Percentiles rank a stretch among this genome's conserved stretches.
These are phyloP conservation scores for Aspergillus glaucus DNA, from an alignment of 2,329 filamentous ascomycete genomes.

Conservation along the genomic window DNA sequence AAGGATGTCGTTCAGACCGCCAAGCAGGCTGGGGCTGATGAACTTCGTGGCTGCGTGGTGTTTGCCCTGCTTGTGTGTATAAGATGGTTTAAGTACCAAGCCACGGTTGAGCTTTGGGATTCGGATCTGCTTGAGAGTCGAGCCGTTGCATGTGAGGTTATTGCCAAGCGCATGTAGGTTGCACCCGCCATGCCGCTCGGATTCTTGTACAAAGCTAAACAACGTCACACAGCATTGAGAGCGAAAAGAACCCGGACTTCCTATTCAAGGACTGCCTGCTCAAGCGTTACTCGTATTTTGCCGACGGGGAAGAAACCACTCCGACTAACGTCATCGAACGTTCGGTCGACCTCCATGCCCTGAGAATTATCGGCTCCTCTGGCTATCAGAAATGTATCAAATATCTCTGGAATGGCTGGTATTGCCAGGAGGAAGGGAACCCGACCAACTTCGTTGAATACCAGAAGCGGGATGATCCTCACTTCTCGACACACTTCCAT, in stretches of 20 bases:
- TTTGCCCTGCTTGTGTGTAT: constrained; percentile 72
- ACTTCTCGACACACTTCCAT: constrained; percentile 76
- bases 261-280: constrained; percentile 76
- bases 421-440: constrained; percentile 91
- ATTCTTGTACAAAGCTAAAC: constrained; percentile 2
- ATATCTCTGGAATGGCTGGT: constrained; percentile 91
- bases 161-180: constrained; percentile 66
- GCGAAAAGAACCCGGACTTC: constrained; percentile 70
- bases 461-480: constrained; percentile 69
- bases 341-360: constrained; percentile 84
- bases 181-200: neutral
- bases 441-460: constrained; percentile 86
- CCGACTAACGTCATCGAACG: constrained; percentile 88
- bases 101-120: constrained; percentile 81
- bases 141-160: constrained; percentile 78
- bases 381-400: constrained; percentile 94
- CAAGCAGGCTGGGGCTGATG: constrained; percentile 68
- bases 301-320: constrained; percentile 63
- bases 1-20: constrained; percentile 71
- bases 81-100: constrained; percentile 74
- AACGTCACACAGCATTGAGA: constrained; percentile 62
- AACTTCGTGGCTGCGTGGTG: constrained; percentile 73
- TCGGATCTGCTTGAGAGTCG: constrained; percentile 74
- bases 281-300: constrained; percentile 77
- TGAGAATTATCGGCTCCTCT: constrained; percentile 80